These are phyloP conservation scores for Candida labiduridarum DNA, from an alignment of 1,139 yeast genomes.

Conservation along the genomic window DNA sequence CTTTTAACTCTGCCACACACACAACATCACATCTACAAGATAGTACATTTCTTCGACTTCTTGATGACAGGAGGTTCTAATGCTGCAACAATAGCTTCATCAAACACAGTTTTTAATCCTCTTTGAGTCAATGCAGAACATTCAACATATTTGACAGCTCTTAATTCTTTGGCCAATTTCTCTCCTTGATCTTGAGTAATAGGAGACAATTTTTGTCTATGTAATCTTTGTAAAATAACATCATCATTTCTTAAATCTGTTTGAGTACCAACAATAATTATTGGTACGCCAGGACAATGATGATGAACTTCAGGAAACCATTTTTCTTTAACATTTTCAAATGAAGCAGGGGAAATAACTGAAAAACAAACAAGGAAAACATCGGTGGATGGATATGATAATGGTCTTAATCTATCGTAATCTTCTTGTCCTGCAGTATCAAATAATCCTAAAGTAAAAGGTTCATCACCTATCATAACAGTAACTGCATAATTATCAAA, in stretches of 20 bases:
- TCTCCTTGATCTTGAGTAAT: slow-evolving; percentile 89
- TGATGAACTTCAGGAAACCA: slow-evolving; percentile 92
- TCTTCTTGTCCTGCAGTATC: slow-evolving; percentile 99
- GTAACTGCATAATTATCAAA: slow-evolving; percentile 90
- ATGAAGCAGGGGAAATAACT: slow-evolving; percentile 79
- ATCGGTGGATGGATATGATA: slow-evolving; percentile 92
- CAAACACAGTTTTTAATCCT: slow-evolving; percentile 93
- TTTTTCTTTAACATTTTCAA: slow-evolving; percentile 68
- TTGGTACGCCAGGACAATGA: slow-evolving; percentile 84
- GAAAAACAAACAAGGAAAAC: slow-evolving; percentile 87
- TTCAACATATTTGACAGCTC: slow-evolving; percentile 95
- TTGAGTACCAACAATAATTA: slow-evolving; percentile 94
- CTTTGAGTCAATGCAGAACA: slow-evolving; percentile 98
- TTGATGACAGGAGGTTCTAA: slow-evolving; percentile 87
- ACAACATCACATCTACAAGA: slow-evolving; percentile 42
- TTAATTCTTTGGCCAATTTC: slow-evolving; percentile 86
- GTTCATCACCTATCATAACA: slow-evolving; percentile 80
- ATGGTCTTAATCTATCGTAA: slow-evolving; percentile 86
- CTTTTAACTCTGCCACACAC: not conserved
- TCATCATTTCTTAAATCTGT: slow-evolving; percentile 93
- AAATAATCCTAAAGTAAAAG: slow-evolving; percentile 85
- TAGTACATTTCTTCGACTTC: slow-evolving; percentile 81
- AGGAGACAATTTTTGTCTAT: slow-evolving; percentile 87
- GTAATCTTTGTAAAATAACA: slow-evolving; percentile 82
- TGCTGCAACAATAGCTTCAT: slow-evolving; percentile 96